Evolutionary conservation across 129 eudicot species (phyloP).

Genomic region (Centrapalus pauciflorus): DNA sequence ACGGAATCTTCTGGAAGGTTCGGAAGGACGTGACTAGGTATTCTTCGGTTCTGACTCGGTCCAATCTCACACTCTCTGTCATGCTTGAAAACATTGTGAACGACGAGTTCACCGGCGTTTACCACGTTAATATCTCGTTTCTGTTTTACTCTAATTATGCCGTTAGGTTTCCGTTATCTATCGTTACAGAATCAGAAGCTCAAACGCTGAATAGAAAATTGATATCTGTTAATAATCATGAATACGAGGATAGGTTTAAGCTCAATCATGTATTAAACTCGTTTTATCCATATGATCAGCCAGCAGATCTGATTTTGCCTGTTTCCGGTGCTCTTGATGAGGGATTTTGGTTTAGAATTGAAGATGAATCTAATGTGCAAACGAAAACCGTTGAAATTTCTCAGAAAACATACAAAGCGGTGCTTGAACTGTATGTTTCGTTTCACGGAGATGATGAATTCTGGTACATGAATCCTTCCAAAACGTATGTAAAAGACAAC

Average conservation of each 20-base stretch:
- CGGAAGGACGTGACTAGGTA: constrained; percentile 67
- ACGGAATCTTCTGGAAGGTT: constrained; percentile 59
- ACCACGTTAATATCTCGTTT: constrained; percentile 41
- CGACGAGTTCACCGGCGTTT: constrained; percentile 58
- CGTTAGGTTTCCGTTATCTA: constrained; percentile 4
- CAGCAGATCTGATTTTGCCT: constrained; percentile 66
- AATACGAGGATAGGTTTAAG: background rate
- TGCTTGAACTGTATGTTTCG: constrained; percentile 63
- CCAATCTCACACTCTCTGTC: constrained; percentile 40
- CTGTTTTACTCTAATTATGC: constrained; percentile 23
- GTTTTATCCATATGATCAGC: constrained; percentile 24
- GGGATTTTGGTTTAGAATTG: constrained; percentile 69
- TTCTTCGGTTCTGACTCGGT: constrained; percentile 26
- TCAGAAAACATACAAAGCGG: constrained; percentile 39
- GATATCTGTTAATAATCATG: constrained; percentile 15
- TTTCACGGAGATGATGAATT: constrained; percentile 76
- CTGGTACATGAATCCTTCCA: constrained; percentile 76
- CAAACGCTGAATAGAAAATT: constrained; percentile 25
- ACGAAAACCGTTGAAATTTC: constrained; percentile 31
- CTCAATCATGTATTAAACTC: background rate
- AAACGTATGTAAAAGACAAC: constrained; percentile 39
- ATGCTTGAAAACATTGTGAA: constrained; percentile 67
- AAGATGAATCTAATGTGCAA: constrained; percentile 32
- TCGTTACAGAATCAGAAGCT: background rate
- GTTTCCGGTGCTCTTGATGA: constrained; percentile 28